Conservation (phyloP, 768 basidiomycete genomes). For the Agaricus sinodeliciosus region DNA sequence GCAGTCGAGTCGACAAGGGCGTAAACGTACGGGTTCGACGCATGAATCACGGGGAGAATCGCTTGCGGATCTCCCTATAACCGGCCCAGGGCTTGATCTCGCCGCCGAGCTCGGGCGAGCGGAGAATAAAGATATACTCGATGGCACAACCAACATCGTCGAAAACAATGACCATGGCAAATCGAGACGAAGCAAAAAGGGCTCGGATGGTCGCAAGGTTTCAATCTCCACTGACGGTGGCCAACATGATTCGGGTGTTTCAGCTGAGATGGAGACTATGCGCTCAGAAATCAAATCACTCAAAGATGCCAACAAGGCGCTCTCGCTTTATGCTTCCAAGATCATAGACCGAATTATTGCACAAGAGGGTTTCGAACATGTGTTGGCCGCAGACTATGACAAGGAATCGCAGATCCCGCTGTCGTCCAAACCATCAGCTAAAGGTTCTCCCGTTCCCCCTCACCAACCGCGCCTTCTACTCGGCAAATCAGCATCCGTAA, state of each 20-base stretch:
- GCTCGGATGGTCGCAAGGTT: conserved; percentile 31
- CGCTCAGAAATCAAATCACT: conserved; percentile 85
- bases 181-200: conserved; percentile 42
- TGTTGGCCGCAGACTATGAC: conserved; percentile 89
- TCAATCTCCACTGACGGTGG: conserved; percentile 27
- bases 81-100: conserved; percentile 83
- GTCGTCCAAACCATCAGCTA: conserved; percentile 28
- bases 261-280: conserved; percentile 65
- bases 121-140: conserved; percentile 78
- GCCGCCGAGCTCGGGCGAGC: conserved; percentile 90
- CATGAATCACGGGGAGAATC: conserved; percentile 66
- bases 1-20: conserved; percentile 34
- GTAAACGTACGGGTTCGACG: conserved; percentile 49
- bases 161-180: conserved; percentile 37
- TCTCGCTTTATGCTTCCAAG: conserved; percentile 93
- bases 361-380: conserved; percentile 95
- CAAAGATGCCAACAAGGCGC: conserved; percentile 92
- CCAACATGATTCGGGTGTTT: conserved; percentile 31
- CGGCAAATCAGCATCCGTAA: conserved; percentile 30
- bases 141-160: conserved; percentile 50
- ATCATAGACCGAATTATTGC: conserved; percentile 97
- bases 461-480: conserved; percentile 53
- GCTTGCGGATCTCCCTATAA: conserved; percentile 80
- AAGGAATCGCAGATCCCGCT: conserved; percentile 40
- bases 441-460: conserved; percentile 16